Conservation (phyloP, 768 basidiomycete species). For the Lactarius hengduanensis region DNA sequence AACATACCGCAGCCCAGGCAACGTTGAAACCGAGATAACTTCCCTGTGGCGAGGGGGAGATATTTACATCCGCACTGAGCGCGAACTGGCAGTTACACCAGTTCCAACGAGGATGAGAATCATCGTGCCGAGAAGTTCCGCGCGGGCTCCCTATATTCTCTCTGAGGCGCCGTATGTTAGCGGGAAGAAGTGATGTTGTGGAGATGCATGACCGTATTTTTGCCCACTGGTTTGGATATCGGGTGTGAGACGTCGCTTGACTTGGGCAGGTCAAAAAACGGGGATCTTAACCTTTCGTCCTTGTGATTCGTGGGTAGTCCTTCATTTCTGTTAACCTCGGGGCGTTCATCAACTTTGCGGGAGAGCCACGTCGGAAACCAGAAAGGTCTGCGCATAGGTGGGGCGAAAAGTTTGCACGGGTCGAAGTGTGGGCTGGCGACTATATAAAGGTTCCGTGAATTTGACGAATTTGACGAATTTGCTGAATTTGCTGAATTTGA, state of each 20-base stretch:
- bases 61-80: slow-evolving; percentile 24
- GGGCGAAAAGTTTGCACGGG: neutral
- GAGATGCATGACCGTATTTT: slow-evolving; percentile 23
- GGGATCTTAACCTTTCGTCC: neutral
- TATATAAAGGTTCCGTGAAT: neutral
- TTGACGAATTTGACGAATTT: slow-evolving; percentile 18
- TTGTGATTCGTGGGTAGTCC: neutral
- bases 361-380: neutral
- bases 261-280: neutral
- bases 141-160: slow-evolving; percentile 30
- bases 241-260: slow-evolving; percentile 7
- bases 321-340: neutral
- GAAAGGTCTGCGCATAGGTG: neutral
- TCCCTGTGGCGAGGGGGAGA: slow-evolving; percentile 30
- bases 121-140: slow-evolving; percentile 34
- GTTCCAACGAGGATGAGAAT: slow-evolving; percentile 31
- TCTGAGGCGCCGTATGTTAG: neutral
- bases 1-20: slow-evolving; percentile 30
- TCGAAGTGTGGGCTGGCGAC: neutral
- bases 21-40: slow-evolving; percentile 31
- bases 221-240: slow-evolving; percentile 28
- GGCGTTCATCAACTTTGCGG: neutral
- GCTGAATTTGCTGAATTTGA: slow-evolving; percentile 5
- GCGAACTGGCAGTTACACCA: slow-evolving; percentile 33
- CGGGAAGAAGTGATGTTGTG: neutral